Conservation (phyloP, 257 asterid species). For the Plectranthus barbatus region DNA sequence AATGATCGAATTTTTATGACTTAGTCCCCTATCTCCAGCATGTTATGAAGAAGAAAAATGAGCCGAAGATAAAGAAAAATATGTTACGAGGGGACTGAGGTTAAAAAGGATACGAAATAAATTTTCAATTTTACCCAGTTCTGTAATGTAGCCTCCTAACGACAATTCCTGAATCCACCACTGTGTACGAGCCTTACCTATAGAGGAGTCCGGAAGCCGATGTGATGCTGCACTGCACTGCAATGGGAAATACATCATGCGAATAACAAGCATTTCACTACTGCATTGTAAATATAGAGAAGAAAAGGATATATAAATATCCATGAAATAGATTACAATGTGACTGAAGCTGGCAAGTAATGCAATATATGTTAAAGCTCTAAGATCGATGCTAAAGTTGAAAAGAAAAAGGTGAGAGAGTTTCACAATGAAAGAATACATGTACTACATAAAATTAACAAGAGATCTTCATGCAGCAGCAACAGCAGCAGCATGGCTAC, state of each 20-base stretch:
- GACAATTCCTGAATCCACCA: constrained; percentile 59
- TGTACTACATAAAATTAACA: constrained; percentile 13
- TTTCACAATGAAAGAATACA: constrained; percentile 24
- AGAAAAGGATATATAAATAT: not conserved
- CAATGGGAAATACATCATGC: too few species aligned
- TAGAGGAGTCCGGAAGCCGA: constrained; percentile 44
- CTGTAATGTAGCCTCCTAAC: too few species aligned
- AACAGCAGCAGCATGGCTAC: not conserved
- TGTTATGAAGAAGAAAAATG: too few species aligned
- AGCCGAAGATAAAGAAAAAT: too few species aligned
- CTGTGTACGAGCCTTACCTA: constrained; percentile 30
- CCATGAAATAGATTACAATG: constrained; percentile 5
- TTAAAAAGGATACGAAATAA: too few species aligned
- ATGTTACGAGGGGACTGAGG: too few species aligned
- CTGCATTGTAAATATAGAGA: not conserved
- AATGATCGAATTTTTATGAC: too few species aligned
- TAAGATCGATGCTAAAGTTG: too few species aligned
- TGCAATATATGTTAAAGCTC: not conserved
- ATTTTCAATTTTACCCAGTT: too few species aligned
- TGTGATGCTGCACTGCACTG: constrained; percentile 8
- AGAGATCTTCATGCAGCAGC: constrained; percentile 5
- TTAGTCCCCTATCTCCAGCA: too few species aligned
- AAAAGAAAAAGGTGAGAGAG: not conserved
- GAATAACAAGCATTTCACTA: constrained; percentile 4
- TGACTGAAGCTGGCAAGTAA: too few species aligned